Evolutionary conservation across 768 basidiomycete genomes (phyloP).

Genomic region (Strobilomyces dryophilus): DNA sequence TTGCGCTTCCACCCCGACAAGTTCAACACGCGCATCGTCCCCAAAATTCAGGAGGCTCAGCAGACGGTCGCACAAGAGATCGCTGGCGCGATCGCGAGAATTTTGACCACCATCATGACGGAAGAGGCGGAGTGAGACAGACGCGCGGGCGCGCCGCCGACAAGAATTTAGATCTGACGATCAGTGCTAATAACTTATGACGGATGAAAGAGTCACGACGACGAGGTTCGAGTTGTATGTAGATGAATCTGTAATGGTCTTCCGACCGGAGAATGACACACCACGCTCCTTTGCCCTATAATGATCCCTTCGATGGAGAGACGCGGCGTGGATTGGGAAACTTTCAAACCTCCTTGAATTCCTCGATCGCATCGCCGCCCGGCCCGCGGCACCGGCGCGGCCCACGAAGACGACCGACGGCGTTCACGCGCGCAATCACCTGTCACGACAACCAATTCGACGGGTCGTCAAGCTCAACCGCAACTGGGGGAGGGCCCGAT

Average conservation of each 20-base stretch:
- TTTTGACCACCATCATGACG: conserved; percentile 36
- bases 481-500: too few relatives aligned
- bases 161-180: not conserved
- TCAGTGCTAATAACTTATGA: too few relatives aligned
- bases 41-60: conserved; percentile 33
- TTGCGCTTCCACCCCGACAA: conserved; percentile 57
- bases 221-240: not conserved
- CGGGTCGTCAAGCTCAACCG: too few relatives aligned
- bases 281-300: conserved; percentile 5
- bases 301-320: not conserved
- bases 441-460: too few relatives aligned
- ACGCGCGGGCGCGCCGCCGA: too few relatives aligned
- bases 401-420: not conserved
- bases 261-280: not conserved
- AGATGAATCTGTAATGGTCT: not conserved
- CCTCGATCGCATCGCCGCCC: not conserved
- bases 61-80: conserved; percentile 32
- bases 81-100: conserved; percentile 37
- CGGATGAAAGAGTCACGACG: too few relatives aligned
- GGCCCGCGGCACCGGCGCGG: not conserved
- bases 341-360: too few relatives aligned
- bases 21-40: conserved; percentile 36
- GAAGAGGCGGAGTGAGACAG: conserved; percentile 8
- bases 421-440: too few relatives aligned
- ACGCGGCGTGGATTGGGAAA: too few relatives aligned